These are phyloP conservation scores for Leccinum angustisporum DNA, from an alignment of 1,284 basidiomycete species.

Conservation along the genomic window DNA sequence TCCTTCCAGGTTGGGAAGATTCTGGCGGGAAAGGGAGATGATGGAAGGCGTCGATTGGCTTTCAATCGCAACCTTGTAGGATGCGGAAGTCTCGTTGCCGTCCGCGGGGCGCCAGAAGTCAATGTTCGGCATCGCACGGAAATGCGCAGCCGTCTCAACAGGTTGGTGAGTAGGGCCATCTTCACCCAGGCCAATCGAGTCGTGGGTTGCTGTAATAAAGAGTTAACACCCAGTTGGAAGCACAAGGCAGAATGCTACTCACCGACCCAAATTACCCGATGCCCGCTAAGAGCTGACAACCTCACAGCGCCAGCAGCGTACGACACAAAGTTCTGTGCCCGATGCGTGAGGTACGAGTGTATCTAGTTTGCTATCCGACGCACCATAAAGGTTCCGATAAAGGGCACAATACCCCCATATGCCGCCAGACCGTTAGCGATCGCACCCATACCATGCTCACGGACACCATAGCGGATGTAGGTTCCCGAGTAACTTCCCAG, in stretches of 20 bases:
- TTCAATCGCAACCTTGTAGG: constrained; percentile 80
- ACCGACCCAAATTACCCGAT: constrained; percentile 92
- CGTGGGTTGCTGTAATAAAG: constrained; percentile 67
- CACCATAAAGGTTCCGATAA: constrained; percentile 86
- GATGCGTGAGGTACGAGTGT: constrained; percentile 9
- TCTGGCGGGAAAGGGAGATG: constrained; percentile 87
- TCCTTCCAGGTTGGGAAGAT: constrained; percentile 89
- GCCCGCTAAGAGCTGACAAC: constrained; percentile 84
- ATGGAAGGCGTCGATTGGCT: constrained; percentile 81
- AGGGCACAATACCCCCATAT: constrained; percentile 84
- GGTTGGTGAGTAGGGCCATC: constrained; percentile 98
- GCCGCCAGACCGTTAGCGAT: constrained; percentile 89
- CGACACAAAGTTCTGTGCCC: constrained; percentile 85
- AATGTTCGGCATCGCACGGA: constrained; percentile 89
- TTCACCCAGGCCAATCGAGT: constrained; percentile 90
- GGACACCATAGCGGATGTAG: constrained; percentile 95
- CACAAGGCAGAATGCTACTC: constrained; percentile 34
- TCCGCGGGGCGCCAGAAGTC: constrained; percentile 92
- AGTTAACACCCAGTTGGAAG: neutral
- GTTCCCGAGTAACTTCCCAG: constrained; percentile 85
- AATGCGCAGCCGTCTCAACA: constrained; percentile 83
- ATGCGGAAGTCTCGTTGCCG: constrained; percentile 91
- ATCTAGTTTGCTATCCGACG: constrained; percentile 19
- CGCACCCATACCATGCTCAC: constrained; percentile 96
- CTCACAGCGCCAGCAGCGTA: constrained; percentile 93